Percentiles rank a stretch among this genome's conserved stretches.
These are phyloP conservation scores for Hypoxylon fuscum DNA, from an alignment of 495 filamentous ascomycete species.

Conservation along the genomic window DNA sequence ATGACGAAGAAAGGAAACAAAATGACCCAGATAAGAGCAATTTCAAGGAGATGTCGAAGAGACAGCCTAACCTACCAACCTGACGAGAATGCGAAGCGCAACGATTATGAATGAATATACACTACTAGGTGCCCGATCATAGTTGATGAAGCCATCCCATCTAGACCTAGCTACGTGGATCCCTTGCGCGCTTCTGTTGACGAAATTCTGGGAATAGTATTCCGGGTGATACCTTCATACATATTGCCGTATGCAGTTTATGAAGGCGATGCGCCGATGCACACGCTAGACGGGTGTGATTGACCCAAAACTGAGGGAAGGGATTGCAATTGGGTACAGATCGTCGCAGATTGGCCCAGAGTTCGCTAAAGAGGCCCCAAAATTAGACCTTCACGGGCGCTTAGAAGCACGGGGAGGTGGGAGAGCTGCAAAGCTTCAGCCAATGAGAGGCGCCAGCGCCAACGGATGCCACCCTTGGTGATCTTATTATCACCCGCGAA, in stretches of 20 bases:
- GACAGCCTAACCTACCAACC: conserved; percentile 9
- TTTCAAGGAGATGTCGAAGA: conserved; percentile 30
- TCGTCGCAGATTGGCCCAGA: conserved; percentile 28
- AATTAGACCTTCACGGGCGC: conserved; percentile 34
- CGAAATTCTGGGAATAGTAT: conserved; percentile 36
- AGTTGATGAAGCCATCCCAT: conserved; percentile 24
- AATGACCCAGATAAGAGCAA: conserved; percentile 10
- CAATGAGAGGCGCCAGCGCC: conserved; percentile 13
- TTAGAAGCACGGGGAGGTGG: conserved; percentile 23
- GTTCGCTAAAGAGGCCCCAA: conserved; percentile 12
- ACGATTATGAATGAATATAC: conserved; percentile 37
- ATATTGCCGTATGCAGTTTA: background rate
- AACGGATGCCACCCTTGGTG: conserved; percentile 20
- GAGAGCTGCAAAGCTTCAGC: background rate
- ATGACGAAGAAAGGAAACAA: conserved; percentile 16
- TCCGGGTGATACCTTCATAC: conserved; percentile 34
- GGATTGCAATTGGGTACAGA: background rate
- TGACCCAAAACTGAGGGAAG: background rate
- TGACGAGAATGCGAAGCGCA: conserved; percentile 19
- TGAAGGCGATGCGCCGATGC: conserved; percentile 28
- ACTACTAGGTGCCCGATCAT: conserved; percentile 6
- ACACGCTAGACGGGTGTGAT: conserved; percentile 27
- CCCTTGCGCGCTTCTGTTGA: conserved; percentile 22
- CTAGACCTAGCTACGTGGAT: conserved; percentile 26
- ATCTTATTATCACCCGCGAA: conserved; percentile 4